These are phyloP conservation scores for Starmerella cellae DNA, from an alignment of 805 yeast genomes.

Conservation along the genomic window DNA sequence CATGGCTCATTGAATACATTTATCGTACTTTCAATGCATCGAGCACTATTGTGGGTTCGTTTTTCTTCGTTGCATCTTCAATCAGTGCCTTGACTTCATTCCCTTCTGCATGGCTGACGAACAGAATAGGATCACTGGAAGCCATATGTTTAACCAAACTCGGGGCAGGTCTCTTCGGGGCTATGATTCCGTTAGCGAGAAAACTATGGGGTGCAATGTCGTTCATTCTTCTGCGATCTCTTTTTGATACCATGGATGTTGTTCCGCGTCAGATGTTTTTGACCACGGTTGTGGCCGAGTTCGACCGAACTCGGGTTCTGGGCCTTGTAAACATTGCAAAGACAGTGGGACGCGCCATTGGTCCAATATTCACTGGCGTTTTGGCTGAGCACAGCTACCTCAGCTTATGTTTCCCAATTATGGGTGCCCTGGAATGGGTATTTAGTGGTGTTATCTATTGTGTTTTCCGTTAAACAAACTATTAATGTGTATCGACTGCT, in stretches of 20 bases:
- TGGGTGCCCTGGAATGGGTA: conserved; percentile 27
- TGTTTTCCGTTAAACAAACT: conserved; percentile 7
- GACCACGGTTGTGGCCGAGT: conserved; percentile 48
- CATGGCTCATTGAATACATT: conserved; percentile 81
- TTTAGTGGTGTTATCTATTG: conserved; percentile 16
- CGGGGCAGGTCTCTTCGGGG: conserved; percentile 59
- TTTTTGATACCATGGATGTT: conserved; percentile 74
- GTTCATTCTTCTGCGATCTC: conserved; percentile 42
- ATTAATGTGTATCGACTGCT: no score
- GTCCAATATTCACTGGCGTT: conserved; percentile 68
- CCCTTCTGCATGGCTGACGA: conserved; percentile 62
- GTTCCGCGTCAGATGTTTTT: conserved; percentile 78
- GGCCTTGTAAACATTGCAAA: conserved; percentile 79
- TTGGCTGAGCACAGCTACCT: conserved; percentile 37
- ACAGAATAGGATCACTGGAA: conserved; percentile 58
- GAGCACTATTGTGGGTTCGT: conserved; percentile 49
- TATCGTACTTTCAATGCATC: conserved; percentile 40
- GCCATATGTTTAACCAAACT: conserved; percentile 64
- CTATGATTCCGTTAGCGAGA: conserved; percentile 38
- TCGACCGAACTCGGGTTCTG: conserved; percentile 61
- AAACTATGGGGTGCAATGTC: conserved; percentile 35
- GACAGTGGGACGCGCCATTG: conserved; percentile 70
- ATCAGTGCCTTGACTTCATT: conserved; percentile 41
- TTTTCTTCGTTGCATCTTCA: conserved; percentile 20
- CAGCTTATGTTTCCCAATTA: conserved; percentile 25